Percentiles rank a stretch among this genome's conserved stretches.
These are phyloP conservation scores for Nephelium lappaceum DNA, from an alignment of 345 rosid genomes.

Conservation along the genomic window DNA sequence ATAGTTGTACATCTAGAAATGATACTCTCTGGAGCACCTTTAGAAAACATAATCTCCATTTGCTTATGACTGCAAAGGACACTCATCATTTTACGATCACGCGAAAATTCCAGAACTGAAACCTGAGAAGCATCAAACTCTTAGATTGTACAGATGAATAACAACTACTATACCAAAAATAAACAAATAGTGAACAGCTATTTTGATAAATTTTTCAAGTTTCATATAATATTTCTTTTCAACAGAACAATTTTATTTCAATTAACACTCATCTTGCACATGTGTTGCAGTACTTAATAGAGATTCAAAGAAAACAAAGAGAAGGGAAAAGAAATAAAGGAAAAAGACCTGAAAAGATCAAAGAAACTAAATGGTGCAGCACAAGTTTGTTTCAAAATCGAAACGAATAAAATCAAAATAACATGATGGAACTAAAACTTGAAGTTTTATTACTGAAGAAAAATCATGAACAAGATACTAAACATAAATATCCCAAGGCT, in stretches of 20 bases:
- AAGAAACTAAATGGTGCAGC: not conserved
- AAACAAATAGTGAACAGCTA: not conserved
- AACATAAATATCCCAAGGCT: too few species aligned
- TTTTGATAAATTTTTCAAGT: not conserved
- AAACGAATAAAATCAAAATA: too few species aligned
- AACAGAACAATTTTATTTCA: not conserved
- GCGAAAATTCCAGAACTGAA: conserved; percentile 88
- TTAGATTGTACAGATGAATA: conserved; percentile 20
- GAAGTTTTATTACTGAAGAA: too few species aligned
- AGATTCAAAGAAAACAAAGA: not conserved
- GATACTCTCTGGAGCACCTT: conserved; percentile 98
- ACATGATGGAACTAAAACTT: too few species aligned
- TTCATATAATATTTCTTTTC: not conserved
- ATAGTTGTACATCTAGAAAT: conserved; percentile 79
- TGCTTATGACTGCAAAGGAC: conserved; percentile 84
- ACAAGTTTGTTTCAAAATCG: too few species aligned
- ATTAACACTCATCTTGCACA: not conserved
- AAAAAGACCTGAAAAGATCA: not conserved
- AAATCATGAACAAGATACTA: too few species aligned
- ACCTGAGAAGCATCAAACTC: conserved; percentile 53
- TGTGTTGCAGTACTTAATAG: not conserved
- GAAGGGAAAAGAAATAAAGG: not conserved
- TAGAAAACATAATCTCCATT: conserved; percentile 74
- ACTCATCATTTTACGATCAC: conserved; percentile 99
- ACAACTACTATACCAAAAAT: conserved; percentile 12